Evolutionary conservation across 768 basidiomycete genomes (phyloP), one percentile per base, ranked within the genome.

Genomic region (Tephrocybe rancida): DNA sequence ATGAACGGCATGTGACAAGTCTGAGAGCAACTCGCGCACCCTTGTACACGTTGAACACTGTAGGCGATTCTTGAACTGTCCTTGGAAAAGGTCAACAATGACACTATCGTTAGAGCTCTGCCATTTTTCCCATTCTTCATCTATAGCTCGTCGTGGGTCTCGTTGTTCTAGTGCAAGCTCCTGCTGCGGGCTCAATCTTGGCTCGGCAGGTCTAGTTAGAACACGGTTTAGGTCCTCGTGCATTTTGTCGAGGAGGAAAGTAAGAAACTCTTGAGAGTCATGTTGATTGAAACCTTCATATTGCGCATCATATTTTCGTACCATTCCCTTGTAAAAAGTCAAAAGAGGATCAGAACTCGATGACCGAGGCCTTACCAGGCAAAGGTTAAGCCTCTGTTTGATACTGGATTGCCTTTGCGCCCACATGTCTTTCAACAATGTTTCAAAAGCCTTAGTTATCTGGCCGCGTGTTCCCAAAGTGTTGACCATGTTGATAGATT

Each of bases 61-160:
- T 71, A 99, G 70, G 49, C 86, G 80, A 72, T 89, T 98, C 58
- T 92, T 78, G 69, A 97, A 98, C 69, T 98, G 97, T 10, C 96
- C 96, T 72, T 98, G 96, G 77, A 99, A 98, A 65, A 88, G 91
- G 70, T 98, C 95, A 25, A 98, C 97, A 48, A 99, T 88, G 49
- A 98, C 72, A 62, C 90, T 93, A 67, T 99, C 93, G 65, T 98
- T 94, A 51, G 92, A 81, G 74, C 84, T 84, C 67, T 84, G 84
- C 79, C 97, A 98, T 34, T 88, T 81, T 56, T 84, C 78, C 96
- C 96, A 99, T 71, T 98, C 96, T 63, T 90, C 84, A 60, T 92
- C 90, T 66, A 91, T 89, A 18, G 95, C 95, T 58, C 6, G 85
- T 81, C 7, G 95, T 88, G 18, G 98, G 72, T 46, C 84, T 80